Conservation (phyloP, 176 grass and related monocot genomes). For the Rhynchospora breviuscula region DNA sequence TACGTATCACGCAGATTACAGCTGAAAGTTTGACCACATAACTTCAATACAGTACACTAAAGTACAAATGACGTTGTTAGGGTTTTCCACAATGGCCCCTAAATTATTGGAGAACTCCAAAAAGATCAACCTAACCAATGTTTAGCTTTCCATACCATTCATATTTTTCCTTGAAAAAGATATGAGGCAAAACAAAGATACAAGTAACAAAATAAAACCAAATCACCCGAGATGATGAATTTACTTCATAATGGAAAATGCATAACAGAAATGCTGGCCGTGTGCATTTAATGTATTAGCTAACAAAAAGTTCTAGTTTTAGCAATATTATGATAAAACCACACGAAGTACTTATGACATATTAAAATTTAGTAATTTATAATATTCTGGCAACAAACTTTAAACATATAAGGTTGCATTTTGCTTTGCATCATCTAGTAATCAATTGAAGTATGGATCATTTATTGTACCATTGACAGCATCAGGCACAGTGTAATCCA, state of each 20-base stretch:
- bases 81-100: neutral
- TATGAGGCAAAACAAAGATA: neutral
- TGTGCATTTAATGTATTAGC: neutral
- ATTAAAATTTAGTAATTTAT: neutral
- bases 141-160: neutral
- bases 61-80: neutral
- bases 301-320: too few species aligned
- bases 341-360: neutral
- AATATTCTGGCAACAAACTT: neutral
- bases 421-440: neutral
- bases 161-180: neutral
- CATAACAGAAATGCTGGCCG: neutral
- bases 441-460: too few species aligned
- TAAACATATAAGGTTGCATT: neutral
- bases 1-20: neutral
- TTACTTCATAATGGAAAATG: neutral
- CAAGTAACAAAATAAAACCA: neutral
- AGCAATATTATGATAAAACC: too few species aligned
- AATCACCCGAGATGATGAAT: neutral
- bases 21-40: neutral
- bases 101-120: neutral
- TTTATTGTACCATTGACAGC: constrained; percentile 67
- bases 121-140: neutral
- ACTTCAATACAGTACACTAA: neutral
- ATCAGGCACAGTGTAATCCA: constrained; percentile 88